Evolutionary conservation across 345 rosid genomes (phyloP).

Genomic region (Psidium friedrichsthalianum): DNA sequence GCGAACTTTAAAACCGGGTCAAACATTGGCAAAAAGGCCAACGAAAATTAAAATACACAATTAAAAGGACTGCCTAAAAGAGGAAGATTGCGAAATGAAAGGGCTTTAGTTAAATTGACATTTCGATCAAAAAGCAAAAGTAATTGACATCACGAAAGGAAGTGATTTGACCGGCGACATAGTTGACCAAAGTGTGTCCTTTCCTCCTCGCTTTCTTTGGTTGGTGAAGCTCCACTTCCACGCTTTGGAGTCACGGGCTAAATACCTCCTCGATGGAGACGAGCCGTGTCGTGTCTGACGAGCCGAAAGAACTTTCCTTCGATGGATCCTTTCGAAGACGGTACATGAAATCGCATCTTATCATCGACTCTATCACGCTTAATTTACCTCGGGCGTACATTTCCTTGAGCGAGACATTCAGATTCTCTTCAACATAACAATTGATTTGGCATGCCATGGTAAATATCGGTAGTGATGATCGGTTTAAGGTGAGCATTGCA

Average conservation of each 20-base stretch:
- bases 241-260: not conserved
- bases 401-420: not conserved
- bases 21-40: not conserved
- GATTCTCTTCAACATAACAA: not conserved
- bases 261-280: not conserved
- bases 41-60: not conserved
- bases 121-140: not conserved
- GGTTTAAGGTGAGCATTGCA: not conserved
- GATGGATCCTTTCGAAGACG: rapidly evolving
- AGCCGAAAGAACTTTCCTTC: not conserved
- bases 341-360: rapidly evolving
- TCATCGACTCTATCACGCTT: no score
- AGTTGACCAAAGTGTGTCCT: not conserved
- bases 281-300: not conserved
- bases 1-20: not conserved
- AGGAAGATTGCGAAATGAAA: not conserved
- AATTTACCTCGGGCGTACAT: not conserved
- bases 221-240: not conserved
- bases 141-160: not conserved
- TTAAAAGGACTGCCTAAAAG: not conserved
- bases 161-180: not conserved
- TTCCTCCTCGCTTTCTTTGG: not conserved
- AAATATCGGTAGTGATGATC: not conserved
- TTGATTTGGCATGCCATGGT: not conserved
- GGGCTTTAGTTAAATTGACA: not conserved